Evolutionary conservation across 2,329 filamentous ascomycete genomes (phyloP).

Genomic region (Fusarium poae): DNA sequence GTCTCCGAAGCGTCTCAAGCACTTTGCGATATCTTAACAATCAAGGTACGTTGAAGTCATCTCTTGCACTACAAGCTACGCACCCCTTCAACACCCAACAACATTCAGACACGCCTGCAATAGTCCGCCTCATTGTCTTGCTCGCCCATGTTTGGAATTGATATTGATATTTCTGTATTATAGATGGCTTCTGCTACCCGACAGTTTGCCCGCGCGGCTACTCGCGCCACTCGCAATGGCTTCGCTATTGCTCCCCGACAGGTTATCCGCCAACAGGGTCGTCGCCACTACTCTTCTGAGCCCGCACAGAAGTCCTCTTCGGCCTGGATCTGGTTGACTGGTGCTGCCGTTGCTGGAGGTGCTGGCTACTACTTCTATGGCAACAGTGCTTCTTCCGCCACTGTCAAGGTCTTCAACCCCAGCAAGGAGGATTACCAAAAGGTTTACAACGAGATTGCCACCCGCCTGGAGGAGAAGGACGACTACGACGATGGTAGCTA

Average conservation of each 20-base stretch:
- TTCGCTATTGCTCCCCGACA: slow-evolving; percentile 73
- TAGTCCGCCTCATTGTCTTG: not conserved
- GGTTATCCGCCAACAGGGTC: slow-evolving; percentile 79
- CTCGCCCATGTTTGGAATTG: not conserved
- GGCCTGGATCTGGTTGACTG: slow-evolving; percentile 68
- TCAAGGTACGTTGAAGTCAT: slow-evolving; percentile 39
- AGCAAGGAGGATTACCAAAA: slow-evolving; percentile 92
- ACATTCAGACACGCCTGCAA: not conserved
- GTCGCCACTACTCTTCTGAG: slow-evolving; percentile 84
- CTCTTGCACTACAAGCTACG: slow-evolving; percentile 1
- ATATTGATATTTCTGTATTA: slow-evolving; percentile 17
- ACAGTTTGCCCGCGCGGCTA: slow-evolving; percentile 68
- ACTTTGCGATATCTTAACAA: slow-evolving; percentile 15
- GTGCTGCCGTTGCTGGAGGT: slow-evolving; percentile 70
- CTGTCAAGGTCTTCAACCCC: slow-evolving; percentile 74
- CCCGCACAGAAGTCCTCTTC: slow-evolving; percentile 65
- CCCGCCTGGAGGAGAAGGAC: slow-evolving; percentile 85
- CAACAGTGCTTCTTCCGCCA: slow-evolving; percentile 64
- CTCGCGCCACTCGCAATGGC: slow-evolving; percentile 69
- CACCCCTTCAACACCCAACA: not conserved
- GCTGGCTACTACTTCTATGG: slow-evolving; percentile 76
- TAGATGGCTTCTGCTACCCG: slow-evolving; percentile 62
- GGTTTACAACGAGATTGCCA: slow-evolving; percentile 90
- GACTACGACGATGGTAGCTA: slow-evolving; percentile 98
- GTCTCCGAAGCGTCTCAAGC: slow-evolving; percentile 22